Evolutionary conservation across 2,329 filamentous ascomycete species (phyloP), one percentile per base, ranked within the genome.

Genomic region (Coniochaeta hoffmannii): DNA sequence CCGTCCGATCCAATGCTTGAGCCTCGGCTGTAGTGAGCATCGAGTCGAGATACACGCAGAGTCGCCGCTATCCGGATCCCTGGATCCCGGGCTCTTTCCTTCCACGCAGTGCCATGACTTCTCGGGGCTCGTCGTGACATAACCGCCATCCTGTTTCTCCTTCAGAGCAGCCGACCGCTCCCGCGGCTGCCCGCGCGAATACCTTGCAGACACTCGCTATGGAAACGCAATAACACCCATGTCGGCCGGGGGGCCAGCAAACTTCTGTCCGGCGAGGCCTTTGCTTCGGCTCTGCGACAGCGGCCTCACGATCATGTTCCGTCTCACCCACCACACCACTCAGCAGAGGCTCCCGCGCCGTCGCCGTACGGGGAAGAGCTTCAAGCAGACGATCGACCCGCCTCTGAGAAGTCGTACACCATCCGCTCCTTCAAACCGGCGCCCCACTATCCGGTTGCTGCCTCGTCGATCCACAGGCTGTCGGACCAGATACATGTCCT

Each of bases 121-220:
- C 58, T 31, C 59, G 55, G 57, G 53, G 51, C 53, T 50, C 30
- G 46, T 51, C 52, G 53, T 63, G 62, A 68, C 69, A 41, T 19
- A 67, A 62, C 65, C 59, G 68, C 67, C 71, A 75, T 69, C 66
- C 72, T 75, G 72, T 74, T 70, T 74, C 65, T 69, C 65, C 61
- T 66, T 67, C 63, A 59, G 59, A 64, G 65, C 64, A 64, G 65
- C 62, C 65, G 67, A 66, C 69, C 72, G 68, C 71, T 68, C 56
- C 68, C 66, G 72, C 71, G 72, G 71, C 69, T 70, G 67, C 68
- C 71, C 68, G 65, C 66, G 65, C 69, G 68, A 68, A 72, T 72
- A 71, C 69, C 67, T 64, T 65, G 64, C 65, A 70, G 63, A 62
- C 62, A 67, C 64, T 58, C 57, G 59, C 55, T 55, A 75, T 75